These are phyloP conservation scores for Arabidopsis suecica DNA, from an alignment of 345 rosid genomes.

Conservation along the genomic window DNA sequence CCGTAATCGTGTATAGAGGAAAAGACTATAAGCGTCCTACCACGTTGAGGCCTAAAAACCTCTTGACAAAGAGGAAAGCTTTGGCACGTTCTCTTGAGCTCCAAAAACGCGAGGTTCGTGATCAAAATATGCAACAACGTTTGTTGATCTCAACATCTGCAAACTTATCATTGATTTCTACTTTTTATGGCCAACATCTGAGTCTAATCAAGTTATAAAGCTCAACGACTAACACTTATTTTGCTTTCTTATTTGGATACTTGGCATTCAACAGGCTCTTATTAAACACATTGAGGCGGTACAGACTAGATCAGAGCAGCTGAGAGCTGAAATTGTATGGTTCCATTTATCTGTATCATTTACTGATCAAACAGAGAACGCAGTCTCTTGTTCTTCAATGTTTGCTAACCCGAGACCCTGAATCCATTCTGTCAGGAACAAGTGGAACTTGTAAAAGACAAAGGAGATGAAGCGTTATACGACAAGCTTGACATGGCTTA, in stretches of 20 bases:
- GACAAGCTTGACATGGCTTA: conserved; percentile 70
- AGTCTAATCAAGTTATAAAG: background rate
- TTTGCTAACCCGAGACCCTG: conserved; percentile 23
- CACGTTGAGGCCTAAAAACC: conserved; percentile 78
- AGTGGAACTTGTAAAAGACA: conserved; percentile 62
- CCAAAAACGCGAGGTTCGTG: conserved; percentile 80
- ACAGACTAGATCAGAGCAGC: conserved; percentile 62
- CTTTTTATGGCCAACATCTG: background rate
- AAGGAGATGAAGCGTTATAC: conserved; percentile 65
- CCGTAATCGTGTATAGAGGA: conserved; percentile 82
- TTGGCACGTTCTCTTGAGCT: conserved; percentile 95
- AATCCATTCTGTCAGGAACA: conserved; percentile 55
- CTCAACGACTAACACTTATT: background rate
- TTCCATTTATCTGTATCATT: conserved; percentile 12
- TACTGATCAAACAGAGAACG: background rate
- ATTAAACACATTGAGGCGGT: conserved; percentile 60
- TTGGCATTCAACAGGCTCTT: conserved; percentile 66
- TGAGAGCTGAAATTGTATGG: conserved; percentile 85
- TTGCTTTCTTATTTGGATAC: conserved; percentile 24
- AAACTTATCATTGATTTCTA: conserved; percentile 8
- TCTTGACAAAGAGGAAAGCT: conserved; percentile 95
- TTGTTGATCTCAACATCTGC: conserved; percentile 10
- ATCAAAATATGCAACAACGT: background rate
- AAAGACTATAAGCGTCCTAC: conserved; percentile 87
- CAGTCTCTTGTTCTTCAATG: background rate